phyloP scores from a whole-genome alignment of 192 early-diverging fungal genomes.

The Gaertneriomyces semiglobifer region DNA sequence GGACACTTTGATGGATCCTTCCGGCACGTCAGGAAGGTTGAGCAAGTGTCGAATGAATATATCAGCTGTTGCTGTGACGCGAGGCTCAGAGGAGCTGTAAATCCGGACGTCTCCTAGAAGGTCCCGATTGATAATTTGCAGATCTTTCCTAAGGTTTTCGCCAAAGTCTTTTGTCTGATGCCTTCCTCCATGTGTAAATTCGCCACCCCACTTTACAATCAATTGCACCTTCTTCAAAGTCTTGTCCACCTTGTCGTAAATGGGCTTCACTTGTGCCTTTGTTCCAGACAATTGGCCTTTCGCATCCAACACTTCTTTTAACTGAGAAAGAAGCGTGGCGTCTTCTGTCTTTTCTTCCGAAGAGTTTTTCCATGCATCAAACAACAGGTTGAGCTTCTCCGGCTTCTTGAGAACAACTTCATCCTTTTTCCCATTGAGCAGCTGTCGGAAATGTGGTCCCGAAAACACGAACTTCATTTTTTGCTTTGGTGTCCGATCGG shows the following conservation, averaged over 20 bases:
- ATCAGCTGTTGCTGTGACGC: slow-evolving; percentile 80
- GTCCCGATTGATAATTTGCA: slow-evolving; percentile 81
- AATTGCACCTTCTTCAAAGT: slow-evolving; percentile 73
- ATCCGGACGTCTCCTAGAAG: slow-evolving; percentile 84
- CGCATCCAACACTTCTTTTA: slow-evolving; percentile 72
- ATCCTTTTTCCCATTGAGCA: slow-evolving; percentile 64
- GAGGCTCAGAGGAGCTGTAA: slow-evolving; percentile 79
- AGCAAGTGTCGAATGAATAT: slow-evolving; percentile 67
- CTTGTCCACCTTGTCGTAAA: slow-evolving; percentile 53
- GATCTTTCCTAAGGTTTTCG: slow-evolving; percentile 87
- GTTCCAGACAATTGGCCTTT: slow-evolving; percentile 82
- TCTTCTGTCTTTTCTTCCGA: slow-evolving; percentile 54
- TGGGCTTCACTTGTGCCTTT: slow-evolving; percentile 89
- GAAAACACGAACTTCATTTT: slow-evolving; percentile 88
- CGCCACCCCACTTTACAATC: slow-evolving; percentile 93
- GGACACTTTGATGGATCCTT: slow-evolving; percentile 65
- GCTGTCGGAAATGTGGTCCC: slow-evolving; percentile 63
- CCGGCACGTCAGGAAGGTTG: slow-evolving; percentile 52
- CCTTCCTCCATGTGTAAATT: slow-evolving; percentile 88
- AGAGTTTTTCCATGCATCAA: slow-evolving; percentile 57
- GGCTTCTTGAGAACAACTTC: slow-evolving; percentile 80
- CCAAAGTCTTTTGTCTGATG: slow-evolving; percentile 90
- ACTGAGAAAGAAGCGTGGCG: slow-evolving; percentile 56
- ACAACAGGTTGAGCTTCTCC: slow-evolving; percentile 65
- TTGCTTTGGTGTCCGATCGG: slow-evolving; percentile 95